phyloP scores from a whole-genome alignment of 2,329 filamentous ascomycete species.

The Fusarium tupiense region DNA sequence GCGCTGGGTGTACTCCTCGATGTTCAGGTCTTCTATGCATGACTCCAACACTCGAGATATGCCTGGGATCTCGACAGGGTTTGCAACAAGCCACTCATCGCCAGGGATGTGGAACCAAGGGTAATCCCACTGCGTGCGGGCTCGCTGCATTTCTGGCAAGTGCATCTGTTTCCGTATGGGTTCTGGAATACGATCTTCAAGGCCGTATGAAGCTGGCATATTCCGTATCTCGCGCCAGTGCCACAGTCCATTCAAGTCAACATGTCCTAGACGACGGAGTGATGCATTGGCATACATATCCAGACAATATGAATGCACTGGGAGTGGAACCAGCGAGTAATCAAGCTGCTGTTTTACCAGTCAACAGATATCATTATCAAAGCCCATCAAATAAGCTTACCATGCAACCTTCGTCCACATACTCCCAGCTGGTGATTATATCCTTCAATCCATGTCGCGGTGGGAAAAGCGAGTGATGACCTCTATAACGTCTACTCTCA shows the following conservation, averaged over 20 bases:
- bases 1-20: rapidly evolving
- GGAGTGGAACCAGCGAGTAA: neutral
- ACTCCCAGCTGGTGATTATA: neutral
- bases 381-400: neutral
- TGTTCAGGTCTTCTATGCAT: rapidly evolving
- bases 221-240: neutral
- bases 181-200: neutral
- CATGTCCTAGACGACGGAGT: rapidly evolving
- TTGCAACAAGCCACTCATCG: neutral
- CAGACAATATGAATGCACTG: slow-evolving; percentile 1
- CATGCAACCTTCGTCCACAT: neutral
- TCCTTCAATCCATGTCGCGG: neutral
- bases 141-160: neutral
- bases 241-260: neutral
- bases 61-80: neutral
- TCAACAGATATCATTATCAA: neutral
- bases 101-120: neutral
- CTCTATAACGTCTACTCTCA: neutral
- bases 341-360: neutral
- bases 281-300: neutral
- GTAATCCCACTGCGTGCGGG: neutral
- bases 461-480: neutral
- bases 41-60: neutral
- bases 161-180: neutral
- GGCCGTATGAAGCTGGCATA: neutral